These are phyloP conservation scores for Amoebophrya sp. DNA, from an alignment of 169 alveolate species.

Conservation along the genomic window DNA sequence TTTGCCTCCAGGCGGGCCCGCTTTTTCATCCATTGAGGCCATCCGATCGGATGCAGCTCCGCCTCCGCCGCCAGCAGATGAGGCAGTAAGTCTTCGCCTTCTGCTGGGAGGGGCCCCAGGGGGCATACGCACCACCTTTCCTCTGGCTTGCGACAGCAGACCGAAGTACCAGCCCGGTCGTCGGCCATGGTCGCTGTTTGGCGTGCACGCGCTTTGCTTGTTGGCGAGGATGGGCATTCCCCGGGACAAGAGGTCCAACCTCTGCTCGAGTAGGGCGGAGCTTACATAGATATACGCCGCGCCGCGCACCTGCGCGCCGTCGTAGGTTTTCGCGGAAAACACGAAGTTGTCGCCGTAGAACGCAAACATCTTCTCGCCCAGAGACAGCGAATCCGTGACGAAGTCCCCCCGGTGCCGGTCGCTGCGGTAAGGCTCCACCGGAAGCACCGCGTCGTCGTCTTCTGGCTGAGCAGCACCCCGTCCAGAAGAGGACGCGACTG, in stretches of 20 bases:
- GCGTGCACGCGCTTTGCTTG: neutral
- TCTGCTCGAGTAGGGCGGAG: neutral
- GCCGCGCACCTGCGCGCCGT: neutral
- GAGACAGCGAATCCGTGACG: too few species aligned
- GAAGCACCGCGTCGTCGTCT: too few species aligned
- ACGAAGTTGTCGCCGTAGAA: neutral
- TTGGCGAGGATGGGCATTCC: neutral
- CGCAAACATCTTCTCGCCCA: too few species aligned
- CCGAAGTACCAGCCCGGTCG: neutral
- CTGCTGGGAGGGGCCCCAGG: neutral
- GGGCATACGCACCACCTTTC: neutral
- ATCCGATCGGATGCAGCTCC: too few species aligned
- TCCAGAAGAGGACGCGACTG: too few species aligned
- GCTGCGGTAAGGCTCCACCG: too few species aligned
- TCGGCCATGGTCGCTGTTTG: neutral
- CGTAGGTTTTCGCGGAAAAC: neutral
- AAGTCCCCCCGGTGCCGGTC: too few species aligned
- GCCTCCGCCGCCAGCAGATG: neutral
- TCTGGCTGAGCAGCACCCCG: neutral
- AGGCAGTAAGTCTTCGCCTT: neutral
- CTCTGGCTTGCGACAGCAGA: neutral
- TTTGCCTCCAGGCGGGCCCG: too few species aligned
- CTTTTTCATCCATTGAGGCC: too few species aligned
- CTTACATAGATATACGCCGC: neutral
- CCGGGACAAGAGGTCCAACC: neutral